Base-by-base conservation (phyloP, 1,284 basidiomycete genomes). In the Phylloboletellus chloephorus region DNA sequence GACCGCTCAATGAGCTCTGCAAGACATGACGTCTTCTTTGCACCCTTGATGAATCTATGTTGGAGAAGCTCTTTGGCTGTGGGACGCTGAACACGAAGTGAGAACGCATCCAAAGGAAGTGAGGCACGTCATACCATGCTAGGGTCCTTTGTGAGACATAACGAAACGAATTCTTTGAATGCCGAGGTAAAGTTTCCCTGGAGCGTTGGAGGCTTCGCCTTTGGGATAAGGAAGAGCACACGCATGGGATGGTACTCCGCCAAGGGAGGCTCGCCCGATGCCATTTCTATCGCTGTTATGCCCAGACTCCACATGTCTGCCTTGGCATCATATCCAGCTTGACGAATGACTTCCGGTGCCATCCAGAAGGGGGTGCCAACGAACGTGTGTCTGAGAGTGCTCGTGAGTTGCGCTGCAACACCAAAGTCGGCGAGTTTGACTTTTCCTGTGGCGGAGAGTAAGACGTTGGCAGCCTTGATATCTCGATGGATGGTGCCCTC, bases 371-470 rank as follows among this genome's bases (percentile, higher is more conserved):
- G 93, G 4, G 94, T 96, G 19, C 89, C 90, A 43, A 96, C 92
- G 58, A 97, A 95, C 0, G 93, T 97, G 61, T 95, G 91, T 41
- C 92, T 77, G 41, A 91, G 69, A 0, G 90, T 94, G 61, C 73
- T 87, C 36, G 85, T 88, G 44, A 97, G 77, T 61, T 94, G 92
- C 3, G 92, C 93, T 5, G 93, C 92, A 8, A 96, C 93, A 51
- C 93, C 93, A 56, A 96, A 96, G 64, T 98, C 95, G 31, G 95
- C 95, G 5, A 98, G 80, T 65, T 98, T 98, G 63, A 98, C 95
- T 59, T 85, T 87, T 17, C 95, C 95, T 0, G 79, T 78, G 0
- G 86, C 88, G 2, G 90, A 92, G 9, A 98, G 77, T 2, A 98
- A 75, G 37, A 98, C 78, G 56, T 98, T 98, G 36, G 96, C 95